A percentile compares a stretch with the other conserved stretches of the same genome.
Evolutionary conservation across 148 eudicot genomes (phyloP).

Genomic region (Pouteria glomerata): DNA sequence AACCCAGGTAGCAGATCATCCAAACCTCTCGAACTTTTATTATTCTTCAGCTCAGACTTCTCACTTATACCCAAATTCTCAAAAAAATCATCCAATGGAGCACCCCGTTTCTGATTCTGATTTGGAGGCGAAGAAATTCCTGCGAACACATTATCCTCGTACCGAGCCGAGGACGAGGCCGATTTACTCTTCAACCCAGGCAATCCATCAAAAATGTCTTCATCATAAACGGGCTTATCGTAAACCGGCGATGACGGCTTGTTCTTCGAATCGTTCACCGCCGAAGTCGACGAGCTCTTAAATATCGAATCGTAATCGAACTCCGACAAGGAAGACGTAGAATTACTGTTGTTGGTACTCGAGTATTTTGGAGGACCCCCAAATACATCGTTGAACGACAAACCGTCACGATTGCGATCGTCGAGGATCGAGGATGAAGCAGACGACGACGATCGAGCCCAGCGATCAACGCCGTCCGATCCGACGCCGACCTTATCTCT

Average conservation of each 20-base stretch:
- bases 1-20: conserved; percentile 89
- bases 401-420: too few species aligned
- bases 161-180: conserved; percentile 27
- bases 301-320: conserved; percentile 69
- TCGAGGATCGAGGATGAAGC: conserved; percentile 25
- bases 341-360: conserved; percentile 6
- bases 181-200: conserved; percentile 56
- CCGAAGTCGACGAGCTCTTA: conserved; percentile 28
- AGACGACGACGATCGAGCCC: conserved; percentile 23
- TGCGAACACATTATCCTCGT: conserved; percentile 46
- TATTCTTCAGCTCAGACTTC: conserved; percentile 21
- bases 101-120: conserved; percentile 33
- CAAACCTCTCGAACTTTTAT: conserved; percentile 34
- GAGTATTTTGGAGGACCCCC: conserved; percentile 34
- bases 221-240: conserved; percentile 95
- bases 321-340: conserved; percentile 24
- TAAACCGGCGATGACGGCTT: conserved; percentile 71
- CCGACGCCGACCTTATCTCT: conserved; percentile 21
- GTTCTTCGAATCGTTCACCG: conserved; percentile 21
- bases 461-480: conserved; percentile 32
- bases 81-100: conserved; percentile 60
- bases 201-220: conserved; percentile 57
- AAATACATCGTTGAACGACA: conserved; percentile 38
- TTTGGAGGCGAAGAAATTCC: conserved; percentile 22
- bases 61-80: conserved; percentile 55